phyloP scores from a whole-genome alignment of 495 filamentous ascomycete genomes.

The Chaetomium cochliodes region DNA sequence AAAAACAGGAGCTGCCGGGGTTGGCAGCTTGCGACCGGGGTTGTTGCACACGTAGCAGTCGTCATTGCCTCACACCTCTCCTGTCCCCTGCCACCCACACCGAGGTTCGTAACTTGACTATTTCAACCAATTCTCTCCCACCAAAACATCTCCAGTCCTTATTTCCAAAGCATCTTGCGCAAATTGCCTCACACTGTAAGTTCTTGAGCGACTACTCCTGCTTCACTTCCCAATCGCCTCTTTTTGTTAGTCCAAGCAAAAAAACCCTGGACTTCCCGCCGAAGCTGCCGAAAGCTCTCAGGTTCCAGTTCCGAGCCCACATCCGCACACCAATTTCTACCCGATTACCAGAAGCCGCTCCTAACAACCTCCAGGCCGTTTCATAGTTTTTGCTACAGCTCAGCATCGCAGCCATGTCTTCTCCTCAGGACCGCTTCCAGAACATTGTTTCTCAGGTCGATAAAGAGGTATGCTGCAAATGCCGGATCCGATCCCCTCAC shows the following conservation, averaged over 20 bases:
- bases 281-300: slow-evolving; percentile 19
- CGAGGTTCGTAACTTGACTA: slow-evolving; percentile 8
- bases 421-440: slow-evolving; percentile 85
- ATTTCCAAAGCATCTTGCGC: background rate
- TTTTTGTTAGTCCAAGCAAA: background rate
- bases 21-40: slow-evolving; percentile 31
- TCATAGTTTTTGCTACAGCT: background rate
- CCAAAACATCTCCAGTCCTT: background rate
- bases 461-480: slow-evolving; percentile 78
- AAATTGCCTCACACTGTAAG: background rate
- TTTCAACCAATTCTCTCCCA: slow-evolving; percentile 11
- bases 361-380: slow-evolving; percentile 12
- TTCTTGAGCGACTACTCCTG: background rate
- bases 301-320: background rate
- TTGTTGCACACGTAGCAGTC: slow-evolving; percentile 39
- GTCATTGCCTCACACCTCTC: slow-evolving; percentile 30
- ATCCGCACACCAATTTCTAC: background rate
- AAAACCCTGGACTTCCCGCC: background rate
- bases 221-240: background rate
- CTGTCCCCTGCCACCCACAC: slow-evolving; percentile 15
- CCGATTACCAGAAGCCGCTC: background rate
- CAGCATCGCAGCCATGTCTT: slow-evolving; percentile 56
- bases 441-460: slow-evolving; percentile 87
- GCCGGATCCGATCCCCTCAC: slow-evolving; percentile 9
- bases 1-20: slow-evolving; percentile 20